Base-by-base conservation (phyloP, 2,329 filamentous ascomycete genomes). In the Botrytis aclada region DNA sequence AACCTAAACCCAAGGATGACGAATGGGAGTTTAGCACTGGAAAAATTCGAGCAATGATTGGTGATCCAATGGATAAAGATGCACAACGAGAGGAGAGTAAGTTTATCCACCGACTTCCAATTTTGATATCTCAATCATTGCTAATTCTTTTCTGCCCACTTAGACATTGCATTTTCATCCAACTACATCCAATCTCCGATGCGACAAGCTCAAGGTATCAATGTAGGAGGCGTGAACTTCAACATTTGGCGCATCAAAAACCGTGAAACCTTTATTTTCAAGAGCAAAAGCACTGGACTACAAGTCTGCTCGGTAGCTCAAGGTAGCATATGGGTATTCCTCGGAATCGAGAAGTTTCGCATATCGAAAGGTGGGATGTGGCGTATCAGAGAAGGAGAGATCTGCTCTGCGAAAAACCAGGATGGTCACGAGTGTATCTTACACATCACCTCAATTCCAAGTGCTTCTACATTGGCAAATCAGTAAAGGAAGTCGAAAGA, bases 401-500 rank as follows among this genome's bases (percentile, higher is more conserved):
- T 63, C 5, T 78, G 77, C 43, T 45, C 69, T 12, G 71, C 74
- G 29, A 70, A 34, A 3, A 75, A 74, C 8, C 58, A 37, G 25
- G 56, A 56, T 18, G 10, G 5, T 12, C 25, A 37, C 2, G 43
- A 37, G 20, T 29, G 56, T 41, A 22, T 56, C n/a, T 25, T 72
- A 2, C 62, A 72, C 39, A 29, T 72, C 16, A 72, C 62, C 22
- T 37, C 51, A 2, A 58, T 72, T 34, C 70, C 41, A 58, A 41
- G 37, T 56, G 47, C 18, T 32, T 56, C 65, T 56, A 12, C n/a
- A 93, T 94, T 73, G 92, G 92, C 7, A 90, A 94, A 1, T 92
- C 92, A 0, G 90, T 94, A 39, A 92, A 91, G 83, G 92, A 90
- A 0, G 92, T 89, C 87, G 37, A 39, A 56, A 56, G 65, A 18